Evolutionary conservation across 306 rosid genomes (phyloP).

Genomic region (Cucumis sativus): DNA sequence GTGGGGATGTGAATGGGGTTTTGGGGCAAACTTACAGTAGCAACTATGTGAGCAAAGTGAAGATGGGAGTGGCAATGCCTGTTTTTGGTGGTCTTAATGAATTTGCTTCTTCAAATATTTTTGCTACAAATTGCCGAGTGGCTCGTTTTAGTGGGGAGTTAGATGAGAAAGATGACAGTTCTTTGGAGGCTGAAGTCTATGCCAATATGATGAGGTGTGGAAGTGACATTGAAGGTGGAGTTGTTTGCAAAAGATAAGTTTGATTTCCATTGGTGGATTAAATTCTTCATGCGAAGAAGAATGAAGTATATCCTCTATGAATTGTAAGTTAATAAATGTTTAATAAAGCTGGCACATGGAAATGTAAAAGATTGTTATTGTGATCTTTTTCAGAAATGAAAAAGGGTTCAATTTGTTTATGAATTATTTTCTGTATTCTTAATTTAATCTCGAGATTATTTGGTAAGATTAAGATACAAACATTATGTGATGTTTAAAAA

Average conservation of each 20-base stretch:
- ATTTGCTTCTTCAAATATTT: constrained; percentile 18
- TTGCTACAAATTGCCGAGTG: constrained; percentile 14
- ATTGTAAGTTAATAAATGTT: too few species aligned
- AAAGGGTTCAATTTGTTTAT: too few species aligned
- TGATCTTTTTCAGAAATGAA: too few species aligned
- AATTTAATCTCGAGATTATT: too few species aligned
- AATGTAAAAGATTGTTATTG: too few species aligned
- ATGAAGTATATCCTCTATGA: too few species aligned
- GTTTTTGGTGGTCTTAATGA: constrained; percentile 22
- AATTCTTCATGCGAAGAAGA: too few species aligned
- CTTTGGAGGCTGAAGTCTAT: neutral
- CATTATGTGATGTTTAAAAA: neutral
- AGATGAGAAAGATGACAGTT: neutral
- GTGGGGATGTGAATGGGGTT: constrained; percentile 36
- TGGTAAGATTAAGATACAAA: neutral
- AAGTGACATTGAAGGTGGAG: neutral
- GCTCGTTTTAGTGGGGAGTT: neutral
- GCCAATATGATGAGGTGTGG: neutral
- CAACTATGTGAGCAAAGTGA: constrained; percentile 19
- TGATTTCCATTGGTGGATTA: neutral
- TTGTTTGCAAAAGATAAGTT: neutral
- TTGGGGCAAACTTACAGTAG: constrained; percentile 46
- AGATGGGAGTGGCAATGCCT: constrained; percentile 31
- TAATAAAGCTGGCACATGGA: too few species aligned
- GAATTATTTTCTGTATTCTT: too few species aligned